Conservation (phyloP, 2,329 filamentous ascomycete genomes). For the Pleoardoris graminearum region DNA sequence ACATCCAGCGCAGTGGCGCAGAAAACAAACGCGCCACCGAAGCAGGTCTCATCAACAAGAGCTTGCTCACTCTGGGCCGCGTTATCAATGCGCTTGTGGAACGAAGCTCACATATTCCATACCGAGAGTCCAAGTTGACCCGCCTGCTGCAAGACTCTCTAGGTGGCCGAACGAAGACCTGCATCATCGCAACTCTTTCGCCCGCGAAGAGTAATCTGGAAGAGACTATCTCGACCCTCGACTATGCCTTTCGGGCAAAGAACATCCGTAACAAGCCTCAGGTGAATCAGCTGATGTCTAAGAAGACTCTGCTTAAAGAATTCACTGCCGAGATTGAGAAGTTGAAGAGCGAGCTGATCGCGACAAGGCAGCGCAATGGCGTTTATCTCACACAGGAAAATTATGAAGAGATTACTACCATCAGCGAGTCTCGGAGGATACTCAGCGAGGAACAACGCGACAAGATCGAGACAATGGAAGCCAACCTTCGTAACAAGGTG, state of each 20-base stretch:
- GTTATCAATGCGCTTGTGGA: slow-evolving; percentile 98
- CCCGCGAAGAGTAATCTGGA: slow-evolving; percentile 94
- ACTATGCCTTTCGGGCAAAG: slow-evolving; percentile 97
- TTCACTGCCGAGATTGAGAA: slow-evolving; percentile 93
- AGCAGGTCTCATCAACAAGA: slow-evolving; percentile 97
- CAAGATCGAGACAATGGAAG: slow-evolving; percentile 89
- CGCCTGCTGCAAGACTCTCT: slow-evolving; percentile 94
- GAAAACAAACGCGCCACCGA: slow-evolving; percentile 98
- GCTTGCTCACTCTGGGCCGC: slow-evolving; percentile 86
- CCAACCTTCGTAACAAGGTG: slow-evolving; percentile 87
- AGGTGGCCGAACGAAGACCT: slow-evolving; percentile 93
- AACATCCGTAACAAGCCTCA: slow-evolving; percentile 99
- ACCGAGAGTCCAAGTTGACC: slow-evolving; percentile 93
- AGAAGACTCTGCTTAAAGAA: slow-evolving; percentile 87
- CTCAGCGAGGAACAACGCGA: slow-evolving; percentile 89
- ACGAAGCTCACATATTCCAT: slow-evolving; percentile 84
- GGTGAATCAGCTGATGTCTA: slow-evolving; percentile 87
- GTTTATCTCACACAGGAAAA: slow-evolving; percentile 89
- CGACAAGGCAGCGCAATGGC: slow-evolving; percentile 89
- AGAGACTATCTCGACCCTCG: slow-evolving; percentile 95
- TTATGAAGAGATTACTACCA: slow-evolving; percentile 87
- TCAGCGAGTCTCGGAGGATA: slow-evolving; percentile 90
- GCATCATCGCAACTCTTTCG: slow-evolving; percentile 96
- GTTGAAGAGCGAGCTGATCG: slow-evolving; percentile 89
- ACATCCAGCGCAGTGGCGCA: slow-evolving; percentile 93